Percentiles rank a stretch among this genome's conserved stretches.
phyloP scores from a whole-genome alignment of 2,329 filamentous ascomycete genomes.

The Trichoderma atrobrunneum region DNA sequence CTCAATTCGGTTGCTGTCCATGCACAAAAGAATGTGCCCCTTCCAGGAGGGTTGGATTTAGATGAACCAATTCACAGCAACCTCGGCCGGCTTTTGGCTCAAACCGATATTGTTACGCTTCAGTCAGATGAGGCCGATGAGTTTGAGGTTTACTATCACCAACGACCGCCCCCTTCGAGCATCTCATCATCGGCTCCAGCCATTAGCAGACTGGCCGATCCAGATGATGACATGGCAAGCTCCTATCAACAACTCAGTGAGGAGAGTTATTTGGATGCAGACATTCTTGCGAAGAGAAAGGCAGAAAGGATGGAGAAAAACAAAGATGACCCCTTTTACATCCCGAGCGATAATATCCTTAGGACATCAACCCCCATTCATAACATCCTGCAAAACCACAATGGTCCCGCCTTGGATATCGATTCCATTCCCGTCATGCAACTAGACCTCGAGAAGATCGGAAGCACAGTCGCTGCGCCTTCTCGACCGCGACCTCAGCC shows the following conservation, averaged over 20 bases:
- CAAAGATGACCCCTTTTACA: conserved; percentile 95
- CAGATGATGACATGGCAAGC: conserved; percentile 46
- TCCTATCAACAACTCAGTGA: conserved; percentile 61
- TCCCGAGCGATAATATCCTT: conserved; percentile 55
- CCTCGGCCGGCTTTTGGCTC: conserved; percentile 64
- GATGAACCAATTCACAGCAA: conserved; percentile 79
- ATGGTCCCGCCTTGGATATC: conserved; percentile 79
- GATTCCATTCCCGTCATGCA: conserved; percentile 97
- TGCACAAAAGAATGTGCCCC: conserved; percentile 82
- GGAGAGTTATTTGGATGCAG: conserved; percentile 67
- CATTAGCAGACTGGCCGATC: conserved; percentile 51
- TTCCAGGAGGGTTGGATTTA: conserved; percentile 72
- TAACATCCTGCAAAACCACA: conserved; percentile 68
- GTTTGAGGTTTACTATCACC: conserved; percentile 66
- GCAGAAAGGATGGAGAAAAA: conserved; percentile 78
- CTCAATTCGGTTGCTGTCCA: conserved; percentile 84
- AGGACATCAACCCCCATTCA: conserved; percentile 74
- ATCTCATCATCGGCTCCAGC: conserved; percentile 53
- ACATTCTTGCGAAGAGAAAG: conserved; percentile 70
- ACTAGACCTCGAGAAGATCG: conserved; percentile 65
- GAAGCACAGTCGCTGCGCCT: conserved; percentile 31
- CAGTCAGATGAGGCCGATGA: conserved; percentile 59
- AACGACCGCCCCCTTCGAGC: conserved; percentile 50
- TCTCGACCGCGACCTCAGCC: conserved; percentile 40
- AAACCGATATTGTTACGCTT: conserved; percentile 49